A percentile compares a stretch with the other conserved stretches of the same genome.
phyloP scores from a whole-genome alignment of 768 basidiomycete genomes.

The Tricholomella constricta region DNA sequence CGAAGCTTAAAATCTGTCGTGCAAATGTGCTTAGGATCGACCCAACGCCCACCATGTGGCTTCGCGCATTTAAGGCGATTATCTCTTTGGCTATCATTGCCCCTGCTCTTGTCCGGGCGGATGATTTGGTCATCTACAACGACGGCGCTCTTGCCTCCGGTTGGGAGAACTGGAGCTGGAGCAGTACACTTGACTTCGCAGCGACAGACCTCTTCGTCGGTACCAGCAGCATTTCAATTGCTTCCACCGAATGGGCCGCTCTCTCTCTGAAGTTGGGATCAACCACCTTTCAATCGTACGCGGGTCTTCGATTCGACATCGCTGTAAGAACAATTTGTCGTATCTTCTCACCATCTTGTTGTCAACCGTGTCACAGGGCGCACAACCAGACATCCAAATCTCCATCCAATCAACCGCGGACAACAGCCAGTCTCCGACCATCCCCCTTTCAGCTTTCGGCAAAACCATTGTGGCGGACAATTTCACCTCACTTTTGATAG shows the following conservation, averaged over 20 bases:
- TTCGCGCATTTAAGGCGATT: constrained; percentile 9
- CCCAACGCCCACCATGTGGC: constrained; percentile 1
- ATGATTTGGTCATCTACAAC: constrained; percentile 44
- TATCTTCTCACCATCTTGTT: no score
- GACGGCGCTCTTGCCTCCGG: constrained; percentile 42
- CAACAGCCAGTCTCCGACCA: constrained; percentile 36
- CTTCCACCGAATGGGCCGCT: constrained; percentile 44
- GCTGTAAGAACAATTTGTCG: no score
- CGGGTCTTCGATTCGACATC: constrained; percentile 54
- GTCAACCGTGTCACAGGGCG: no score
- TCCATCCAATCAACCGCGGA: constrained; percentile 42
- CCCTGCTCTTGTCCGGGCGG: constrained; percentile 23
- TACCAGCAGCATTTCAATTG: constrained; percentile 43
- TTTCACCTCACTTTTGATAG: constrained; percentile 47
- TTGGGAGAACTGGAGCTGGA: constrained; percentile 59
- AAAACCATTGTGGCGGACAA: constrained; percentile 33
- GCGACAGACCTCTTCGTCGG: constrained; percentile 47
- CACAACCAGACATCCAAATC: constrained; percentile 45
- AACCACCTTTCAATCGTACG: constrained; percentile 42
- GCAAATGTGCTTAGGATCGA: background rate
- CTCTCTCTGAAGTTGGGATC: constrained; percentile 49
- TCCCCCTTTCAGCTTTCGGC: constrained; percentile 45
- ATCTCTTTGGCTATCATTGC: constrained; percentile 20
- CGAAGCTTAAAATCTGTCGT: constrained; percentile 6
- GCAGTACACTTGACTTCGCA: constrained; percentile 41